Conservation (phyloP, 1,139 yeast species). For the Wickerhamomyces sp. region DNA sequence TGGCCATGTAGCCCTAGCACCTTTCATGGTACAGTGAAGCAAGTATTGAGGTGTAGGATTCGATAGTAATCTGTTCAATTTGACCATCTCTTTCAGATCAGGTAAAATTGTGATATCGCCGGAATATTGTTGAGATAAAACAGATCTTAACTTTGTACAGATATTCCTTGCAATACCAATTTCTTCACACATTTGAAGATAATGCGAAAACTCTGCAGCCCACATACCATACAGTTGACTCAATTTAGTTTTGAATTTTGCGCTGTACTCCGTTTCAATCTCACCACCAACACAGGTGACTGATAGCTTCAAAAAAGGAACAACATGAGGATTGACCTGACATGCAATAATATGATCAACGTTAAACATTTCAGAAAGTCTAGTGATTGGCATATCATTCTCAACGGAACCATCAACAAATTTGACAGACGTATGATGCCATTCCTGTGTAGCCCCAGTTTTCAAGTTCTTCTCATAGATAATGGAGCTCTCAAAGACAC, state of each 20-base stretch:
- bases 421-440: conserved; percentile 80
- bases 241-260: conserved; percentile 48
- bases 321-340: conserved; percentile 95
- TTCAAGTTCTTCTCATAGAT: conserved; percentile 76
- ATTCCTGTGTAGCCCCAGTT: conserved; percentile 49
- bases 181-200: conserved; percentile 54
- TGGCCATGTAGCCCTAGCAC: conserved; percentile 94
- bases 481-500: conserved; percentile 81
- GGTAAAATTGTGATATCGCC: conserved; percentile 95
- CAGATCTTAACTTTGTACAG: conserved; percentile 66
- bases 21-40: conserved; percentile 66
- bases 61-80: conserved; percentile 57
- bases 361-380: conserved; percentile 92
- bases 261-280: conserved; percentile 54
- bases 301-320: conserved; percentile 71
- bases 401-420: conserved; percentile 97
- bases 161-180: conserved; percentile 70
- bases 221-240: conserved; percentile 55
- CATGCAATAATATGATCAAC: conserved; percentile 96
- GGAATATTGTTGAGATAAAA: conserved; percentile 79
- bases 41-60: conserved; percentile 80
- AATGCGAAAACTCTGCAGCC: conserved; percentile 72
- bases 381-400: conserved; percentile 84
- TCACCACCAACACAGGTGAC: conserved; percentile 67
- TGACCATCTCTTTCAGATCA: conserved; percentile 49